Evolutionary conservation across 148 eudicot genomes (phyloP).

Genomic region (Arctostaphylos glauca): DNA sequence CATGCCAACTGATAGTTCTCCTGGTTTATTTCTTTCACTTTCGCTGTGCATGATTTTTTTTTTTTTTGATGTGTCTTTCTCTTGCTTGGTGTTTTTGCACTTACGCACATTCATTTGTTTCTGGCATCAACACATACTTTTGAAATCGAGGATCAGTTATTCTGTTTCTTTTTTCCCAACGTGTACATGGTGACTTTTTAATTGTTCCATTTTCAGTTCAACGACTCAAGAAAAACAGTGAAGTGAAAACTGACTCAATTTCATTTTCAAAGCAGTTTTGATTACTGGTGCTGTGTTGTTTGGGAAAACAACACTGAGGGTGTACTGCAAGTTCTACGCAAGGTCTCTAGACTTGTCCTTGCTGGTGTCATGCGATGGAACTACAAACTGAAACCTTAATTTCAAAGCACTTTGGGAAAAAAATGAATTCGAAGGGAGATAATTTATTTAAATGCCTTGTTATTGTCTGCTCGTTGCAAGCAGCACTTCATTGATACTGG

Average conservation of each 20-base stretch:
- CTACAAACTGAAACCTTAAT: neutral
- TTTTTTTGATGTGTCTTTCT: constrained; percentile 1
- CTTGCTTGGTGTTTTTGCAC: neutral
- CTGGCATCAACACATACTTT: neutral
- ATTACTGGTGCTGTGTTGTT: neutral
- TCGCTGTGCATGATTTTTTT: constrained; percentile 9
- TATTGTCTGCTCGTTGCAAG: neutral
- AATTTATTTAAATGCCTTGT: neutral
- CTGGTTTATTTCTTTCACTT: constrained; percentile 47
- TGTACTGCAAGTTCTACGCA: neutral
- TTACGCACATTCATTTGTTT: neutral
- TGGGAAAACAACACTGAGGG: too few relatives aligned
- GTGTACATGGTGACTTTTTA: neutral
- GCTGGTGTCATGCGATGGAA: neutral
- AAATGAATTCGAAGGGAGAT: neutral
- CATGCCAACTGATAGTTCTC: constrained; percentile 87
- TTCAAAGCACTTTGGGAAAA: neutral
- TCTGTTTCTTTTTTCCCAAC: neutral
- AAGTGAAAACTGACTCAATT: neutral
- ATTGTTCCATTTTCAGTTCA: neutral
- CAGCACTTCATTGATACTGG: neutral
- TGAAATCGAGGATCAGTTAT: neutral
- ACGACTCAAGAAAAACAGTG: neutral
- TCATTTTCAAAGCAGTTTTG: neutral
- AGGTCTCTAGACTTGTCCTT: neutral